Percentiles rank a stretch among this genome's conserved stretches.
These are phyloP conservation scores for Populus hybrid DNA, from an alignment of 441 rosid genomes.

Conservation along the genomic window DNA sequence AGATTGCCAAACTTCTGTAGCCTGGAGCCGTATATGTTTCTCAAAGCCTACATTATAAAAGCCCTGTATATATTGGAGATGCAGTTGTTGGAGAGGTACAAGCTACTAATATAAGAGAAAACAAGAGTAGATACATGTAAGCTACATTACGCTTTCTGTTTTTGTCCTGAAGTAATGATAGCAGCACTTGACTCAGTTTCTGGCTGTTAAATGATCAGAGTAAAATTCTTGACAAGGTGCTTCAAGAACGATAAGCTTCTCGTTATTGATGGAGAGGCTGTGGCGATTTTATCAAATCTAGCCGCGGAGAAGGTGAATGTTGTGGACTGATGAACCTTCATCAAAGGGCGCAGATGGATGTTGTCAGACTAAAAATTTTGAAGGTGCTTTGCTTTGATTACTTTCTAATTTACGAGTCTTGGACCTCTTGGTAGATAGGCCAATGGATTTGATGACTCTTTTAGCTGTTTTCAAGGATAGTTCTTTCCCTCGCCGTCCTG, in stretches of 20 bases:
- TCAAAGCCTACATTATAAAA: conserved; percentile 71
- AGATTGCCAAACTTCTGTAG: conserved; percentile 28
- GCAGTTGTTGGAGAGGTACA: conserved; percentile 53
- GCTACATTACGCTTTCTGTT: conserved; percentile 14
- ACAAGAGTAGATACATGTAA: conserved; percentile 62
- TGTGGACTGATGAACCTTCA: not conserved
- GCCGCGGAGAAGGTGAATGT: conserved; percentile 24
- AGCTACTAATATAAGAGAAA: conserved; percentile 52
- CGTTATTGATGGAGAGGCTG: conserved; percentile 76
- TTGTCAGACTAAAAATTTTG: not conserved
- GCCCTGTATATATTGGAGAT: conserved; percentile 69
- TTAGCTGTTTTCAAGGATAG: not conserved
- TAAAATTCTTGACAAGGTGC: conserved; percentile 77
- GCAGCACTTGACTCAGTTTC: not conserved
- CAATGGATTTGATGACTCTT: not conserved
- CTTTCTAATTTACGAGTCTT: not conserved
- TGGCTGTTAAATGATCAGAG: conserved; percentile 35
- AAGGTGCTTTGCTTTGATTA: not conserved
- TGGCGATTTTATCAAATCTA: conserved; percentile 54
- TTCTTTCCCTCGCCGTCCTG: not conserved
- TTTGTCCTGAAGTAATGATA: not conserved
- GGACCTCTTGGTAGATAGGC: not conserved
- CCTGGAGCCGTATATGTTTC: conserved; percentile 88
- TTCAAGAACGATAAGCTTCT: conserved; percentile 51
- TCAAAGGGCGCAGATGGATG: not conserved